Conservation (phyloP, 768 basidiomycete genomes). For the Porpolomopsis calyptriformis region DNA sequence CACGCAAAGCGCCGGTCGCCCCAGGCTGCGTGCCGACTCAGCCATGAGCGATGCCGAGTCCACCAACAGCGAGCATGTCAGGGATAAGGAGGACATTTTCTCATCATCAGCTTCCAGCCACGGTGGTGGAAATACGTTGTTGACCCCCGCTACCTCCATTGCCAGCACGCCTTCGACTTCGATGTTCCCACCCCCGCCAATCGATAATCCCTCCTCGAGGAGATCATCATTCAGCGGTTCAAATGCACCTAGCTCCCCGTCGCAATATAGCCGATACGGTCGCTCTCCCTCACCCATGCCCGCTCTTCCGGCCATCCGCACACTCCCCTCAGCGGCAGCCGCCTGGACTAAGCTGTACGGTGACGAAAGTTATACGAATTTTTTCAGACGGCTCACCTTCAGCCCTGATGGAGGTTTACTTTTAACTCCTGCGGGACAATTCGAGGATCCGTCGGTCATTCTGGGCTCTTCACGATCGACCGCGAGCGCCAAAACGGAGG, state of each 20-base stretch:
- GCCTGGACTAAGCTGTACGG: slow-evolving; percentile 79
- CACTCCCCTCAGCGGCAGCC: slow-evolving; percentile 39
- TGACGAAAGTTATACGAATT: slow-evolving; percentile 90
- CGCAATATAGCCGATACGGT: slow-evolving; percentile 53
- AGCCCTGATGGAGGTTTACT: slow-evolving; percentile 91
- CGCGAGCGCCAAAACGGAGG: slow-evolving; percentile 19
- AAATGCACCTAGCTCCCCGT: slow-evolving; percentile 68
- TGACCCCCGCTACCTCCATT: slow-evolving; percentile 61
- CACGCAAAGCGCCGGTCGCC: slow-evolving; percentile 40
- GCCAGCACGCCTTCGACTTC: slow-evolving; percentile 52
- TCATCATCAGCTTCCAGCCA: slow-evolving; percentile 15
- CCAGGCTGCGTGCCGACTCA: slow-evolving; percentile 59
- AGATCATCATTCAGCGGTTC: slow-evolving; percentile 72
- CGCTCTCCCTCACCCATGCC: slow-evolving; percentile 87
- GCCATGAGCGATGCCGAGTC: slow-evolving; percentile 66
- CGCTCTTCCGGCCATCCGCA: slow-evolving; percentile 86
- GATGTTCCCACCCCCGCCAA: slow-evolving; percentile 59
- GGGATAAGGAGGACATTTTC: slow-evolving; percentile 35
- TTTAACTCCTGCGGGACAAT: slow-evolving; percentile 93
- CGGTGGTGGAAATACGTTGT: slow-evolving; percentile 28
- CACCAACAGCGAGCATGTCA: slow-evolving; percentile 41
- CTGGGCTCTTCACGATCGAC: slow-evolving; percentile 17
- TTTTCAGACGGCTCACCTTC: slow-evolving; percentile 89
- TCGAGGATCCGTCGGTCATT: slow-evolving; percentile 77
- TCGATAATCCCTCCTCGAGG: slow-evolving; percentile 46